A percentile compares a stretch with the other conserved stretches of the same genome.
phyloP scores from a whole-genome alignment of 805 yeast genomes.

The Jamesozyma piceae region DNA sequence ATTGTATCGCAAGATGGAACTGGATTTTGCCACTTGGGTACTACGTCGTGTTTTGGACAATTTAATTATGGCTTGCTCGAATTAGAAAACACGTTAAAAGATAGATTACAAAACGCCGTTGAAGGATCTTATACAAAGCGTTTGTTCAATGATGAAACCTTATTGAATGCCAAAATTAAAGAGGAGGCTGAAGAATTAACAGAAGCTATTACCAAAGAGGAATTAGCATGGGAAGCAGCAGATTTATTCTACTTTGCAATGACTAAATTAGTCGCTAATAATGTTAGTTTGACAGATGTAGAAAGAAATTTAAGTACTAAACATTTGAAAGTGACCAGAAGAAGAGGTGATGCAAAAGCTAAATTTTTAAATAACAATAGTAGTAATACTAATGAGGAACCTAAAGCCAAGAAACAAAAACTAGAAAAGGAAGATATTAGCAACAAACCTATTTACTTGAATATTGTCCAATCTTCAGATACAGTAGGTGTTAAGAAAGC shows the following conservation, averaged over 20 bases:
- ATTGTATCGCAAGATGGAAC: conserved; percentile 71
- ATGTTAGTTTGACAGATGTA: conserved; percentile 70
- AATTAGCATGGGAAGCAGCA: conserved; percentile 95
- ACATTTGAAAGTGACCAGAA: conserved; percentile 76
- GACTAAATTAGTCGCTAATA: conserved; percentile 64
- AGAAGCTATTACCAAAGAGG: conserved; percentile 61
- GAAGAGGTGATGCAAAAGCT: conserved; percentile 93
- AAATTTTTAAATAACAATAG: conserved; percentile 42
- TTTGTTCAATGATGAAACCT: conserved; percentile 64
- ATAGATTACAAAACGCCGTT: conserved; percentile 60
- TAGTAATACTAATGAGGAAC: conserved; percentile 10
- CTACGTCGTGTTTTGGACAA: conserved; percentile 72
- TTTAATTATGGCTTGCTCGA: conserved; percentile 48
- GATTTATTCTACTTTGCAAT: conserved; percentile 74
- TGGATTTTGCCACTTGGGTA: conserved; percentile 89
- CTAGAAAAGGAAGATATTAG: conserved; percentile 7
- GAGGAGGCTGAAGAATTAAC: conserved; percentile 96
- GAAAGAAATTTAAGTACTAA: conserved; percentile 79
- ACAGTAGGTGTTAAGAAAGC: conserved; percentile 46
- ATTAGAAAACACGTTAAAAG: conserved; percentile 56
- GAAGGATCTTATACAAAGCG: conserved; percentile 92
- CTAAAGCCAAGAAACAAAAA: conserved; percentile 12
- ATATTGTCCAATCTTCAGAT: conserved; percentile 20
- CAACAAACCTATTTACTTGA: conserved; percentile 16
- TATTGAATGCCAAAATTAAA: conserved; percentile 76